Evolutionary conservation across 768 basidiomycete genomes (phyloP).

Genomic region (Naganishia vaughanmartiniae): DNA sequence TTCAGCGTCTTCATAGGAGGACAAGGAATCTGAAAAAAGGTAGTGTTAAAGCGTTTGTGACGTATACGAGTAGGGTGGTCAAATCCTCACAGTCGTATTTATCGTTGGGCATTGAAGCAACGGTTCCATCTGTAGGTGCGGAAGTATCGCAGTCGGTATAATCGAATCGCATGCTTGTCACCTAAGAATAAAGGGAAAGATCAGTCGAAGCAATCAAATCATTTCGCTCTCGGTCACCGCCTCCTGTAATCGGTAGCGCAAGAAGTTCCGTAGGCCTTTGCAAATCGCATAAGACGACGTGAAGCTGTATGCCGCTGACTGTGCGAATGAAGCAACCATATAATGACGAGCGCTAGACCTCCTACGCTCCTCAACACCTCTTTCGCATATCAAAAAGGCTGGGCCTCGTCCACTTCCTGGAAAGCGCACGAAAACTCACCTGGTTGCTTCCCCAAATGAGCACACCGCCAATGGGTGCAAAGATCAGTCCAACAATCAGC

Average conservation of each 20-base stretch:
- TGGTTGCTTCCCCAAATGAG: slow-evolving; percentile 83
- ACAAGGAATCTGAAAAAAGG: slow-evolving; percentile 44
- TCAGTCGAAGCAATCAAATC: not conserved
- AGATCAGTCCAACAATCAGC: slow-evolving; percentile 89
- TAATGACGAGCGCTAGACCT: too few species aligned
- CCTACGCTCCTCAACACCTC: not conserved
- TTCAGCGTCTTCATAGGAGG: slow-evolving; percentile 53
- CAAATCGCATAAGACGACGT: too few species aligned
- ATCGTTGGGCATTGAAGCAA: slow-evolving; percentile 58
- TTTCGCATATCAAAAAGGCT: not conserved
- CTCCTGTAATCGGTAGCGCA: not conserved
- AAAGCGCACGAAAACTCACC: slow-evolving; percentile 51
- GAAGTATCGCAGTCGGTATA: slow-evolving; percentile 86
- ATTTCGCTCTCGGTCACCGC: not conserved
- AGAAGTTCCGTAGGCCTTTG: not conserved
- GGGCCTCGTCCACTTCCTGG: too few species aligned
- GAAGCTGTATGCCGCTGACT: too few species aligned
- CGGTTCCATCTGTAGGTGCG: slow-evolving; percentile 56
- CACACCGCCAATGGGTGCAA: slow-evolving; percentile 92
- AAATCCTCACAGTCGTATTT: slow-evolving; percentile 45
- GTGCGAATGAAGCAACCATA: too few species aligned
- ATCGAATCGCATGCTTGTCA: slow-evolving; percentile 90
- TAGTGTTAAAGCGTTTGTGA: not conserved
- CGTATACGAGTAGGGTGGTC: not conserved
- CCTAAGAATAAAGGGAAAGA: slow-evolving; percentile 55